Conservation (phyloP, 2,329 filamentous ascomycete species). For the Tetracladium maxilliforme region DNA sequence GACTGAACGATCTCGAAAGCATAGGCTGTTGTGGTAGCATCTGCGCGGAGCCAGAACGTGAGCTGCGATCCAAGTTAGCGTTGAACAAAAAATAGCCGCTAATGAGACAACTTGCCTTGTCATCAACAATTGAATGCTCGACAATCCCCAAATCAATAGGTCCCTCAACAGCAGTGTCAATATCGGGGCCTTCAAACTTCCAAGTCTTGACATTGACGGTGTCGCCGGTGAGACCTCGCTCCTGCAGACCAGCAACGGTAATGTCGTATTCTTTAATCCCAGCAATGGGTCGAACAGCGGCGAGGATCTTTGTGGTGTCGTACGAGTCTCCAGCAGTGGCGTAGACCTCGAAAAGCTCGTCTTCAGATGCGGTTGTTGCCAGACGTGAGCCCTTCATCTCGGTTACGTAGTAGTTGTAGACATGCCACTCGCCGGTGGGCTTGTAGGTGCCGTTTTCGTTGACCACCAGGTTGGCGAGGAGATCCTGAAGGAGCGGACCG, state of each 20-base stretch:
- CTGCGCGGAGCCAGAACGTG: no score
- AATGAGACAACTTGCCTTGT: no score
- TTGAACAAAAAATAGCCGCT: no score
- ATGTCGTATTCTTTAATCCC: conserved; percentile 12
- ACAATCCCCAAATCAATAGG: no score
- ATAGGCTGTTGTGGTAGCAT: no score
- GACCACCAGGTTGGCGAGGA: conserved; percentile 8
- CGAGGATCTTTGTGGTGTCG: conserved; percentile 7
- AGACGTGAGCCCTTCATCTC: not conserved
- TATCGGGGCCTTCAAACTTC: conserved; percentile 10
- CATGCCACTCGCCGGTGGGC: no score
- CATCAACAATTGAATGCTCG: no score
- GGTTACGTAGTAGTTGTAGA: conserved; percentile 1
- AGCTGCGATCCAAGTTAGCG: no score
- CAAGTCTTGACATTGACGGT: conserved; percentile 10
- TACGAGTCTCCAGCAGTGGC: conserved; percentile 6
- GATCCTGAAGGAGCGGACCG: conserved; percentile 6
- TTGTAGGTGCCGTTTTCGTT: conserved; percentile 8
- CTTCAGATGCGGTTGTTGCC: conserved; percentile 1
- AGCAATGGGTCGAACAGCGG: conserved; percentile 5
- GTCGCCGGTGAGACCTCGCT: conserved; percentile 7
- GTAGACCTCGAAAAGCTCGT: conserved; percentile 8
- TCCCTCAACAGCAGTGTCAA: no score
- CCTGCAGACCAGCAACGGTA: conserved; percentile 7
- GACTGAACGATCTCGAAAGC: no score